phyloP scores from a whole-genome alignment of 176 grass and related monocot species.

The Rhynchospora tenuis region DNA sequence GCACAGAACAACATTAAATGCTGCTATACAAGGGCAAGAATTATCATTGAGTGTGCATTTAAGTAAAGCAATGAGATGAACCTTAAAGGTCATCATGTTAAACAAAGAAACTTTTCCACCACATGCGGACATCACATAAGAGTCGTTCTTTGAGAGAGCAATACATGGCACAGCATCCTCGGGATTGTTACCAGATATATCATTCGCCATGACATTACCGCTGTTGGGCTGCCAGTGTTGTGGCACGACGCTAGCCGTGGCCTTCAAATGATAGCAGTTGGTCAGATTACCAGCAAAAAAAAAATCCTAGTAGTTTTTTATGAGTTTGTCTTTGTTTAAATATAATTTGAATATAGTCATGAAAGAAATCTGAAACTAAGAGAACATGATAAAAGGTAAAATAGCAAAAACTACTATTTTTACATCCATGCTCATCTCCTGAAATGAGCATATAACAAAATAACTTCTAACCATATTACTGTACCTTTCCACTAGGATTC shows the following conservation, averaged over 20 bases:
- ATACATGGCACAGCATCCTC: constrained; percentile 87
- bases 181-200: constrained; percentile 52
- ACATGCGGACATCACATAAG: constrained; percentile 97
- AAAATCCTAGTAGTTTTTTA: not conserved
- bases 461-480: not conserved
- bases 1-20: constrained; percentile 13
- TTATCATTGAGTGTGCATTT: constrained; percentile 1
- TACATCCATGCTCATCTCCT: constrained; percentile 19
- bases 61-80: constrained; percentile 24
- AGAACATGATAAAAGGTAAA: not conserved
- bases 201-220: constrained; percentile 92
- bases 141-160: constrained; percentile 96
- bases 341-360: not conserved
- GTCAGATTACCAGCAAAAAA: constrained; percentile 11
- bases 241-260: constrained; percentile 70
- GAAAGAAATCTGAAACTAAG: not conserved
- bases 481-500: constrained; percentile 85
- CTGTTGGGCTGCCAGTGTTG: constrained; percentile 91
- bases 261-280: constrained; percentile 38
- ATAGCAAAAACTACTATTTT: not conserved
- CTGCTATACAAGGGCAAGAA: not conserved
- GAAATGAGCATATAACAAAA: constrained; percentile 8
- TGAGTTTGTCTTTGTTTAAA: not conserved
- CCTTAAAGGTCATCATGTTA: constrained; percentile 99
- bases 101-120: constrained; percentile 97